Percentiles rank a stretch among this genome's conserved stretches.
Evolutionary conservation across 225 moss, liverwort and hornwort species (phyloP).

Genomic region (Bryum argenteum): DNA sequence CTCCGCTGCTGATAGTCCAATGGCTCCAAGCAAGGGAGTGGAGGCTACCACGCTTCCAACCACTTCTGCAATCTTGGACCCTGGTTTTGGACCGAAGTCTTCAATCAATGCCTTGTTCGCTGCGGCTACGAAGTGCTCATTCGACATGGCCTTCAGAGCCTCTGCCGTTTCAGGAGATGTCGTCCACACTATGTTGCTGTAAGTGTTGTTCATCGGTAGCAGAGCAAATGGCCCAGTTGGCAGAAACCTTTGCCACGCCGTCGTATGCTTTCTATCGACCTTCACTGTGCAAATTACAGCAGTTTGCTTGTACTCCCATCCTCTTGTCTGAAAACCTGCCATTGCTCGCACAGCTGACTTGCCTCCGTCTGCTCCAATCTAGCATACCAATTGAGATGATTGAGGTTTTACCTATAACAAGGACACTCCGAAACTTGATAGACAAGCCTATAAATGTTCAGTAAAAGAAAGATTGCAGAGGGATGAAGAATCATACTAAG

Average conservation of each 20-base stretch:
- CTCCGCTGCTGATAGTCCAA: conserved; percentile 60
- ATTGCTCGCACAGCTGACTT: conserved; percentile 79
- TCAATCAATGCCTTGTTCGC: conserved; percentile 73
- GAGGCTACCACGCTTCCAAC: conserved; percentile 45
- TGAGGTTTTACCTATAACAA: neutral
- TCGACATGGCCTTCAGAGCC: conserved; percentile 72
- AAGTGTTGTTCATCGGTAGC: conserved; percentile 69
- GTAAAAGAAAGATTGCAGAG: neutral
- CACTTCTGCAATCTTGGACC: conserved; percentile 47
- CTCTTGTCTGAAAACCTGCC: conserved; percentile 80
- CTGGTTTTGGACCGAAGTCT: conserved; percentile 65
- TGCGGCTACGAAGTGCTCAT: conserved; percentile 67
- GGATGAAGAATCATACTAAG: neutral
- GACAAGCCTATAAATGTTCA: conserved; percentile 10
- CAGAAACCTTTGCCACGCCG: conserved; percentile 97
- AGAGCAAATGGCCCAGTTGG: conserved; percentile 87
- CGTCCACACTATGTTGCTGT: conserved; percentile 99
- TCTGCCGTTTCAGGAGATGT: conserved; percentile 77
- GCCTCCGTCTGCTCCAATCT: conserved; percentile 97
- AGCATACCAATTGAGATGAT: conserved; percentile 20
- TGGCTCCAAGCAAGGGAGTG: conserved; percentile 55
- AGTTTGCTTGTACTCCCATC: conserved; percentile 87
- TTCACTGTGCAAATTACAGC: conserved; percentile 93
- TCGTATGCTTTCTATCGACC: conserved; percentile 69
- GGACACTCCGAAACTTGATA: neutral